phyloP scores from a whole-genome alignment of 495 filamentous ascomycete genomes.

The Monascus purpureus region DNA sequence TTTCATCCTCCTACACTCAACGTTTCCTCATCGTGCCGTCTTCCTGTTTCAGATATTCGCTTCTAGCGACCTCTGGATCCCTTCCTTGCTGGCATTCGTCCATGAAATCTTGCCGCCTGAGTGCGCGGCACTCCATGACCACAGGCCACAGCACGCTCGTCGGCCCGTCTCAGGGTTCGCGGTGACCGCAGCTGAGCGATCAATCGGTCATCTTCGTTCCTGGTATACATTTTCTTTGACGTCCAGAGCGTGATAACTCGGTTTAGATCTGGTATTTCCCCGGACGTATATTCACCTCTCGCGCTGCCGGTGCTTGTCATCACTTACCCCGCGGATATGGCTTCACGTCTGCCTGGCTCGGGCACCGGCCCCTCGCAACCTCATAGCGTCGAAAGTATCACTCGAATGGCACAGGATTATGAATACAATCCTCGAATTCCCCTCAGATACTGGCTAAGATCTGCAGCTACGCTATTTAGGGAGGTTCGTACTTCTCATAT shows the following conservation, averaged over 20 bases:
- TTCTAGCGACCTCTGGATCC: too few species aligned
- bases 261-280: not conserved
- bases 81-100: too few species aligned
- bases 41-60: too few species aligned
- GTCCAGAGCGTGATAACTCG: slow-evolving; percentile 1
- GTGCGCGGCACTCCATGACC: slow-evolving; percentile 11
- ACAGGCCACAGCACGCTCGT: slow-evolving; percentile 3
- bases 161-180: slow-evolving; percentile 8
- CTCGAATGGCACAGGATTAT: slow-evolving; percentile 55
- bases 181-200: slow-evolving; percentile 3
- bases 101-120: slow-evolving; percentile 6
- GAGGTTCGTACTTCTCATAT: slow-evolving; percentile 42
- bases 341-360: slow-evolving; percentile 10
- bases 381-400: slow-evolving; percentile 59
- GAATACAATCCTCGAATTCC: slow-evolving; percentile 63
- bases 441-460: slow-evolving; percentile 69
- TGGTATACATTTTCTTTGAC: too few species aligned
- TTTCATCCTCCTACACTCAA: too few species aligned
- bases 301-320: not conserved
- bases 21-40: too few species aligned
- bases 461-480: slow-evolving; percentile 60
- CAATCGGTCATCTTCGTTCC: not conserved
- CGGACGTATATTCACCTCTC: not conserved
- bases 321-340: slow-evolving; percentile 10
- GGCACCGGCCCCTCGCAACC: slow-evolving; percentile 25